Evolutionary conservation across 83 land plant species (phyloP), one percentile per base, ranked within the genome.

Genomic region (Picea mariana): DNA sequence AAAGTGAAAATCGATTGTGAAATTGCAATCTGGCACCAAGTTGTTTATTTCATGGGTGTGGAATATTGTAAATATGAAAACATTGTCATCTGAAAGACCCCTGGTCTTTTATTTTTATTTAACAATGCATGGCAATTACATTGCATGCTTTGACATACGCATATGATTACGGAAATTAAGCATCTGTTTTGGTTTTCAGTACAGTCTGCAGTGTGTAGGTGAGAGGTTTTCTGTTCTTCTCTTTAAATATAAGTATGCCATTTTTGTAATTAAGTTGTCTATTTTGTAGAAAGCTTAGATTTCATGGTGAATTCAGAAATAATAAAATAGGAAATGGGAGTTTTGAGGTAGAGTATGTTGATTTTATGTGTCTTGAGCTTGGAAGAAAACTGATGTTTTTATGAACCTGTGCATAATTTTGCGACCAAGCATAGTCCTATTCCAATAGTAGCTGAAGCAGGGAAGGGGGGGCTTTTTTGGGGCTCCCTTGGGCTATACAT

Each of bases 21-120:
- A 47, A 73, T 38, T 73, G 77, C 77, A 68, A n/a, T 73, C 77
- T 40, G 58, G 26, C 58, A n/a, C 58, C 47, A 73, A 44, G 24
- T 42, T 73, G 9, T 12, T 73, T 47, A 44, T 73, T 44, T n/a
- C 21, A 21, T 47, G 58, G 21, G 58, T n/a, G 55, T 73, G 47
- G 77, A 73, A 47, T 73, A 73, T 44, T 73, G 55, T 73, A 73
- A 73, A 73, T 44, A 42, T 23, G n/a, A 38, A 21, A 44, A 11
- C 13, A 55, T 3, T 47, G 6, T 44, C 5, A 42, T 3, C 21
- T 44, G 52, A 17, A 47, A 73, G 55, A 73, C 44, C n/a, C 6
- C n/a, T 40, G 58, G 58, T 20, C 12, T 73, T 73, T 73, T 20
- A 9, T 34, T 38, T 69, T 8, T 9, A 69, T 38, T 26, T 34